Evolutionary conservation across 495 filamentous ascomycete genomes (phyloP).

Genomic region (Trypethelium eluteriae): DNA sequence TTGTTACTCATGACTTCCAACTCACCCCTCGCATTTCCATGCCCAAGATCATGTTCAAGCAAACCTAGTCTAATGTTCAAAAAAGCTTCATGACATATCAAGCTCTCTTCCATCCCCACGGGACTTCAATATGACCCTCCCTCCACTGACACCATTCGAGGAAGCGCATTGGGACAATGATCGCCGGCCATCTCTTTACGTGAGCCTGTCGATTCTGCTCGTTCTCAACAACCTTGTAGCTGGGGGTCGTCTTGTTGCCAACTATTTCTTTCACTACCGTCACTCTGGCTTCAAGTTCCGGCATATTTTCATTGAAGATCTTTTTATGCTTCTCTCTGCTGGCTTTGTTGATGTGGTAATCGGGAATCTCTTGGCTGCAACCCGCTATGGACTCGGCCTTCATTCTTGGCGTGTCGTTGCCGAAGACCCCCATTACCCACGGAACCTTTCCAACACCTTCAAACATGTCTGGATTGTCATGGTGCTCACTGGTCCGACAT

Average conservation of each 20-base stretch:
- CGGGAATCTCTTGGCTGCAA: background rate
- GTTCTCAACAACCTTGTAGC: constrained; percentile 3
- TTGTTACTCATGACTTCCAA: too few relatives aligned
- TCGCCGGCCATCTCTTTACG: background rate
- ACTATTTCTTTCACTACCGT: constrained; percentile 1
- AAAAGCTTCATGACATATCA: too few relatives aligned
- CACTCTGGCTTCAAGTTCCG: background rate
- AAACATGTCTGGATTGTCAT: constrained; percentile 9
- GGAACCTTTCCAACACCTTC: background rate
- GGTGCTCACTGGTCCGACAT: constrained; percentile 27
- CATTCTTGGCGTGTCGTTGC: constrained; percentile 26
- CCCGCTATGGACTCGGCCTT: constrained; percentile 28
- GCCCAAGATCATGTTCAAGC: too few relatives aligned
- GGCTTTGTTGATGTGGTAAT: background rate
- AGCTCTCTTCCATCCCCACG: too few relatives aligned
- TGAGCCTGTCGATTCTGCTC: background rate
- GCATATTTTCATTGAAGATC: background rate
- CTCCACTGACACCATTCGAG: background rate
- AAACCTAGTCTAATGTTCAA: too few relatives aligned
- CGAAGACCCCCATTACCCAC: constrained; percentile 21
- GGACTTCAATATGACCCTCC: background rate
- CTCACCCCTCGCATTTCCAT: too few relatives aligned
- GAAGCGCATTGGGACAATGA: background rate
- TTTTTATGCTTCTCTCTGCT: background rate
- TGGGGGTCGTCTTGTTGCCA: background rate